These are phyloP conservation scores for Croton laevigatus DNA, from an alignment of 441 rosid species.

Conservation along the genomic window DNA sequence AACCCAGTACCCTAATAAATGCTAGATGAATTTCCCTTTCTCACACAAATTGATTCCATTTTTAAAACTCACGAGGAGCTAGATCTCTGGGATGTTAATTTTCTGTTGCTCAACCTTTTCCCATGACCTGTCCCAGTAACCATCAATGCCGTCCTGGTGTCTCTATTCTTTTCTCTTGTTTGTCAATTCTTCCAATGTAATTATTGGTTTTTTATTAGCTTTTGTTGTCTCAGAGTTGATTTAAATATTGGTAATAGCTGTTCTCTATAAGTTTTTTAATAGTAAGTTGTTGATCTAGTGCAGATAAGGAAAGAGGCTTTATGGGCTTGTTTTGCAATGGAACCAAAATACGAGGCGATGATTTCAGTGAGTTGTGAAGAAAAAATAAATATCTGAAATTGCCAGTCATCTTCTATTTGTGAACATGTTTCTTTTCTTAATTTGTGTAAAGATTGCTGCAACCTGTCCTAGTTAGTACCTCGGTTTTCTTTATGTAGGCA, in stretches of 20 bases:
- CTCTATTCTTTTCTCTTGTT: neutral
- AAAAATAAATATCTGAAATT: neutral
- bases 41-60: neutral
- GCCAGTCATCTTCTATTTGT: neutral
- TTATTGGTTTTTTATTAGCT: neutral
- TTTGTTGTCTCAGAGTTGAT: neutral
- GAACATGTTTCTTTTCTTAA: neutral
- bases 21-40: neutral
- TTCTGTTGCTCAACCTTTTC: neutral
- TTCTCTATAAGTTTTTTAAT: conserved; percentile 4
- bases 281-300: conserved; percentile 11
- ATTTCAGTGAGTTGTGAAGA: conserved; percentile 50
- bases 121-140: neutral
- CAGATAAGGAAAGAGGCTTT: conserved; percentile 94
- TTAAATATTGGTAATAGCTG: neutral
- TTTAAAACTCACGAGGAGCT: neutral
- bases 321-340: conserved; percentile 94
- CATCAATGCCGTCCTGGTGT: neutral
- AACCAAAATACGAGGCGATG: conserved; percentile 80
- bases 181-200: neutral
- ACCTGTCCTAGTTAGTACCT: too few species aligned
- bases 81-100: neutral
- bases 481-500: too few species aligned
- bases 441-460: neutral
- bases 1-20: neutral